phyloP scores from a whole-genome alignment of 345 rosid species.

The Acer negundo region DNA sequence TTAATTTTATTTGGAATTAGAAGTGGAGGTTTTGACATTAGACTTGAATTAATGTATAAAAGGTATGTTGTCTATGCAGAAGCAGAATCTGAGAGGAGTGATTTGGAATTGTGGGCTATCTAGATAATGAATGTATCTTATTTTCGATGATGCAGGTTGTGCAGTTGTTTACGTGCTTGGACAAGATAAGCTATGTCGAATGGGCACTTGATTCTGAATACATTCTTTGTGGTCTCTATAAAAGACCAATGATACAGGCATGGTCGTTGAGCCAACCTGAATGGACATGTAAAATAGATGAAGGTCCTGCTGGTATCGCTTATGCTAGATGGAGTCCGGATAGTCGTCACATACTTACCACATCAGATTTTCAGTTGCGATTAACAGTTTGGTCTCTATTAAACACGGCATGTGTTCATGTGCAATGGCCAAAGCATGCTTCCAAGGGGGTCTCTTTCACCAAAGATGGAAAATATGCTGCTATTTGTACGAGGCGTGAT shows the following conservation, averaged over 20 bases:
- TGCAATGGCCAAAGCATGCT: constrained; percentile 94
- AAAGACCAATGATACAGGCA: constrained; percentile 92
- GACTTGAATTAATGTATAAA: neutral
- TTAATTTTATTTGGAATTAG: neutral
- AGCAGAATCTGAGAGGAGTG: neutral
- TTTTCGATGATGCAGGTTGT: constrained; percentile 67
- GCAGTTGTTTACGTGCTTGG: constrained; percentile 95
- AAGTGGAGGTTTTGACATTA: neutral
- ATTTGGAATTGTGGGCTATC: neutral
- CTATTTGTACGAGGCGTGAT: constrained; percentile 87
- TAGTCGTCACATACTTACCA: constrained; percentile 91
- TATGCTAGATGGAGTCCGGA: constrained; percentile 99
- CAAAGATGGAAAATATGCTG: constrained; percentile 87
- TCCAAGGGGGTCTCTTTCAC: constrained; percentile 85
- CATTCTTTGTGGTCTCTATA: constrained; percentile 89
- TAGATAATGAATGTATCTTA: constrained; percentile 10
- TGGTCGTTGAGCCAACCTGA: constrained; percentile 93
- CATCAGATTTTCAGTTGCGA: constrained; percentile 87
- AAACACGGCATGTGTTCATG: constrained; percentile 96
- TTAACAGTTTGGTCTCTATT: constrained; percentile 90
- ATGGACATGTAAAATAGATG: constrained; percentile 98
- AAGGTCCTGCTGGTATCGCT: constrained; percentile 94
- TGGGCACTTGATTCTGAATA: constrained; percentile 97
- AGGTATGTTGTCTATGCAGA: no score
- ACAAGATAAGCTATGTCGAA: constrained; percentile 93